Evolutionary conservation across 768 basidiomycete genomes (phyloP), one percentile per base, ranked within the genome.

Genomic region (Calocybe cyanea): DNA sequence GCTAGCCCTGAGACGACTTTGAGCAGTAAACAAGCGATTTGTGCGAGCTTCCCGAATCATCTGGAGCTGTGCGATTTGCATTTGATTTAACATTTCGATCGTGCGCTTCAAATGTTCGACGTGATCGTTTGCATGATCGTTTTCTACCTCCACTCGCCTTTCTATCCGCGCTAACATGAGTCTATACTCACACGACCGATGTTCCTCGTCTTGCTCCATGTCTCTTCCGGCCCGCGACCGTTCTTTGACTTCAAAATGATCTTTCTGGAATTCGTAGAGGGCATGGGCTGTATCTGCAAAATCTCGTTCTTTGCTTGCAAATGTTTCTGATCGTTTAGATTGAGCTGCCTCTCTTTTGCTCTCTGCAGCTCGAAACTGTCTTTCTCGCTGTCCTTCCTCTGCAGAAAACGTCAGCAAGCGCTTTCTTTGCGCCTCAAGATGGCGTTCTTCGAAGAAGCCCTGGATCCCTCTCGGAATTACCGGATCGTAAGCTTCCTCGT

Each of bases 91-190:
- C 11, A 28, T 17, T 25, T 48, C 36, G 1, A 37, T 21, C 20
- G 15, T 24, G 15, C 28, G n/a, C 25, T 43, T 48, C 28, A n/a
- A 20, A n/a, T 48, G 28, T 7, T 48, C 25, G 7, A 39, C 15
- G n/a, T 37, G 40, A 18, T 32, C 19, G 7, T 42, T 25, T 32
- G 43, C 47, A 2, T 38, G 21, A n/a, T 32, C 28, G 5, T 15
- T 18, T 41, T 32, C 41, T n/a, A 41, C 46, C 25, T 42, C 46
- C 1, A 35, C 41, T 36, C 38, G 46, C 19, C 32, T 42, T 13
- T 48, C 41, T 14, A 48, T 37, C 17, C 38, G 9, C 7, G 18
- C 28, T 13, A 48, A 2, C 1, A 20, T 23, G 4, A 31, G 9
- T 14, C 20, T 31, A 20, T 43, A 44, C 7, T 10, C 9, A 1